Percentiles rank a stretch among this genome's conserved stretches.
Evolutionary conservation across 2,329 filamentous ascomycete genomes (phyloP).

Genomic region (Talaromyces sp.): DNA sequence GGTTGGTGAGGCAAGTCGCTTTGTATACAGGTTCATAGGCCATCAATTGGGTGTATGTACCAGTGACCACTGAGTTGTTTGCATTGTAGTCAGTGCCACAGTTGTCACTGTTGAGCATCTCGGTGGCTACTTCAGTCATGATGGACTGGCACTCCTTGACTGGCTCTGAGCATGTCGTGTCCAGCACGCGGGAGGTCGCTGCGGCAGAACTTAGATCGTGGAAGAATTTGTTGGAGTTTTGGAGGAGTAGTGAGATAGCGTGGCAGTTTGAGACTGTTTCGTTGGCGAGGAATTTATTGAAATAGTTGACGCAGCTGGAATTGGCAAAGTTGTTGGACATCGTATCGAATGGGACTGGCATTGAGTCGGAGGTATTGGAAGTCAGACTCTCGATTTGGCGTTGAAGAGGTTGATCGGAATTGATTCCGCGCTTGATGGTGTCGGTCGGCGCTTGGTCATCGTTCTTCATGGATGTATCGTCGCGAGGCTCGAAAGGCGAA

Average conservation of each 20-base stretch:
- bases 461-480: background rate
- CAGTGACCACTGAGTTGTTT: conserved; percentile 69
- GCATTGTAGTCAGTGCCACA: conserved; percentile 72
- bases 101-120: conserved; percentile 64
- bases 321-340: conserved; percentile 65
- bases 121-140: conserved; percentile 65
- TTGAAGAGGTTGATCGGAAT: background rate
- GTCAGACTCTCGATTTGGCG: background rate
- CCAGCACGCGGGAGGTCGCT: conserved; percentile 74
- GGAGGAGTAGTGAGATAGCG: conserved; percentile 79
- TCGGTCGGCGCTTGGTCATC: background rate
- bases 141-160: conserved; percentile 65
- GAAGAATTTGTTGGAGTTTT: conserved; percentile 87
- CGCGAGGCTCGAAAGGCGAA: conserved; percentile 9
- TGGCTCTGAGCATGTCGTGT: conserved; percentile 74
- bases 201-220: conserved; percentile 71
- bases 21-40: conserved; percentile 78
- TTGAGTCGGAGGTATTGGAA: conserved; percentile 17
- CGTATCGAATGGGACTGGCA: conserved; percentile 70
- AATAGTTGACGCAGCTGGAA: conserved; percentile 56
- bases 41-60: conserved; percentile 74
- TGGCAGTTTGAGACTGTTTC: conserved; percentile 72
- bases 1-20: conserved; percentile 76
- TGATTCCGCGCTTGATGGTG: background rate
- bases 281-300: conserved; percentile 67